A percentile compares a stretch with the other conserved stretches of the same genome.
These are phyloP conservation scores for Phytopythium boreale DNA, from an alignment of 352 stramenopile genomes.

Conservation along the genomic window DNA sequence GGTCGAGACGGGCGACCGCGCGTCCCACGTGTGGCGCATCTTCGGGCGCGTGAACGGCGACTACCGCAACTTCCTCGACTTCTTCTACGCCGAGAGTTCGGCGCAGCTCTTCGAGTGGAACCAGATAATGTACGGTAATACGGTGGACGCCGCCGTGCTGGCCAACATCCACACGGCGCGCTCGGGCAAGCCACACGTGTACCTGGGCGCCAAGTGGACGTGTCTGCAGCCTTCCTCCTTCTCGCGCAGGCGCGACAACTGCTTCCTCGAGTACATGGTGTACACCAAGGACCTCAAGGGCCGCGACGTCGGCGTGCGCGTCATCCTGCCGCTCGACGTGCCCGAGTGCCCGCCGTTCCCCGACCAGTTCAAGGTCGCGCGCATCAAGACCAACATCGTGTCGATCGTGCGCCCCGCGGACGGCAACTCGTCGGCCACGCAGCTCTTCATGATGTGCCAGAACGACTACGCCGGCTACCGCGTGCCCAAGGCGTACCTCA, in stretches of 20 bases:
- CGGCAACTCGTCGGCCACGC: slow-evolving; percentile 27
- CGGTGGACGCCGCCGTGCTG: slow-evolving; percentile 58
- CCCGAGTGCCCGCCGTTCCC: slow-evolving; percentile 50
- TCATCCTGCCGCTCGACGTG: slow-evolving; percentile 52
- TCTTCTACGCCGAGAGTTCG: slow-evolving; percentile 58
- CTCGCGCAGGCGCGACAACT: slow-evolving; percentile 59
- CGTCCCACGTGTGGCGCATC: slow-evolving; percentile 36
- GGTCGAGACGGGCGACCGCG: slow-evolving; percentile 14
- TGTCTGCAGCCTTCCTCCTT: slow-evolving; percentile 57
- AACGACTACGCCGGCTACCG: slow-evolving; percentile 39
- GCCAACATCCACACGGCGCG: slow-evolving; percentile 59
- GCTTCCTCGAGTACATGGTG: slow-evolving; percentile 72
- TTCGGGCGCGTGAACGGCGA: slow-evolving; percentile 51
- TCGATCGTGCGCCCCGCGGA: slow-evolving; percentile 33
- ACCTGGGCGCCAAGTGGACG: slow-evolving; percentile 79
- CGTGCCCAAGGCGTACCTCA: slow-evolving; percentile 30
- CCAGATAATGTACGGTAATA: slow-evolving; percentile 55
- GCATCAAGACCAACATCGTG: slow-evolving; percentile 46
- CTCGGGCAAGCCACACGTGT: slow-evolving; percentile 36
- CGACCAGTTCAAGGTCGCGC: slow-evolving; percentile 43
- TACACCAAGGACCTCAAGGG: slow-evolving; percentile 52
- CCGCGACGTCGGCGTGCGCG: slow-evolving; percentile 56
- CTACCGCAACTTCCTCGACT: slow-evolving; percentile 63
- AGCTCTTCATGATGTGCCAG: slow-evolving; percentile 52
- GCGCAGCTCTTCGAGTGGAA: slow-evolving; percentile 59